Conservation (phyloP, 257 asterid genomes). For the Penstemon davidsonii region DNA sequence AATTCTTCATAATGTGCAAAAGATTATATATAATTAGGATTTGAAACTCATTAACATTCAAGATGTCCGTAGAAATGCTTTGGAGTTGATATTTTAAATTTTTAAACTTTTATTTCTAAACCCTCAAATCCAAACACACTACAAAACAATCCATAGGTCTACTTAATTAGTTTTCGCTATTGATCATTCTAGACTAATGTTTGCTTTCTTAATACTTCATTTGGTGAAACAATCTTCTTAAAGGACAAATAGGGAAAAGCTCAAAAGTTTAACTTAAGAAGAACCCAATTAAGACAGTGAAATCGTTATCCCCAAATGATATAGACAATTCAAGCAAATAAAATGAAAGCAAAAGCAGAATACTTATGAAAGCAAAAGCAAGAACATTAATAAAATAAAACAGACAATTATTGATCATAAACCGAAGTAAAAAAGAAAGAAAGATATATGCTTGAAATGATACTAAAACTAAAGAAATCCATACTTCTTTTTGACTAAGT, state of each 20-base stretch:
- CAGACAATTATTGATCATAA: not conserved
- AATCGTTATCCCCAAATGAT: not conserved
- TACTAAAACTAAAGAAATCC: not conserved
- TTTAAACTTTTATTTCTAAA: too few species aligned
- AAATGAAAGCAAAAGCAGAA: conserved; percentile 10
- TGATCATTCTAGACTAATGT: not conserved
- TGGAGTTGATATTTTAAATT: too few species aligned
- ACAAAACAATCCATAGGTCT: too few species aligned
- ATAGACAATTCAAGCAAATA: conserved; percentile 24
- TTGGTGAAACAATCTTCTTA: not conserved
- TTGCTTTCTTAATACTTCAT: not conserved
- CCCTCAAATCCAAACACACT: too few species aligned
- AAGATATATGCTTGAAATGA: not conserved
- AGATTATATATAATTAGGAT: too few species aligned
- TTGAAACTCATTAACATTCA: too few species aligned
- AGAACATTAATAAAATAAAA: too few species aligned
- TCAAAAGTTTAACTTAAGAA: not conserved
- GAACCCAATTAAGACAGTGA: not conserved
- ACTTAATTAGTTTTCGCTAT: too few species aligned
- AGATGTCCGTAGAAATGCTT: too few species aligned
- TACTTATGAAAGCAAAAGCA: conserved; percentile 1
- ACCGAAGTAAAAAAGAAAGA: not conserved
- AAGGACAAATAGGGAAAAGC: not conserved
- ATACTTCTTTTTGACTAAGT: conserved; percentile 18
- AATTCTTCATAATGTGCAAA: too few species aligned